A percentile compares a stretch with the other conserved stretches of the same genome.
These are phyloP conservation scores for Podaxis sp. DNA, from an alignment of 768 basidiomycete genomes.

Conservation along the genomic window DNA sequence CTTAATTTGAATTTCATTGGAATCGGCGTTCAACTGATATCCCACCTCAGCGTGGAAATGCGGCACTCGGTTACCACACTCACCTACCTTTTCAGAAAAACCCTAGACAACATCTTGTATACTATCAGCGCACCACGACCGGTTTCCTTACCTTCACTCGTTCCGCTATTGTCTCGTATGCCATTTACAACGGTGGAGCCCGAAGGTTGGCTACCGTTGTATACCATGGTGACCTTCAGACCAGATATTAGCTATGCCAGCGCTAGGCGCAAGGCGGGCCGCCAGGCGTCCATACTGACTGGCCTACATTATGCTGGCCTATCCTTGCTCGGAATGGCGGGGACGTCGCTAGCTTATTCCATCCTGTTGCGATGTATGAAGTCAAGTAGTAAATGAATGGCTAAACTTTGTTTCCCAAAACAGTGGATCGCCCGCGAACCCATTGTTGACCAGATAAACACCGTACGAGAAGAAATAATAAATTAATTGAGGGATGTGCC, in stretches of 20 bases:
- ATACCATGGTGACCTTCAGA: constrained; percentile 98
- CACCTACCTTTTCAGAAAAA: constrained; percentile 74
- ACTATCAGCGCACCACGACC: constrained; percentile 51
- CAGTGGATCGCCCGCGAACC: constrained; percentile 23
- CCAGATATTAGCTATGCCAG: constrained; percentile 91
- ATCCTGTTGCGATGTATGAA: constrained; percentile 1
- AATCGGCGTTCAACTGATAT: constrained; percentile 17
- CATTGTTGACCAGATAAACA: constrained; percentile 18
- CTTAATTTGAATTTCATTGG: constrained; percentile 23
- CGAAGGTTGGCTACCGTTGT: constrained; percentile 86
- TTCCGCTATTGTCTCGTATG: constrained; percentile 42
- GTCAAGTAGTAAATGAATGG: constrained; percentile 25
- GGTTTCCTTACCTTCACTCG: constrained; percentile 45
- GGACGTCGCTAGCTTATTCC: constrained; percentile 18
- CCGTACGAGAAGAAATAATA: constrained; percentile 2
- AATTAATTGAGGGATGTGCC: constrained; percentile 9
- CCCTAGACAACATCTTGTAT: constrained; percentile 74
- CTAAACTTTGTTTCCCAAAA: constrained; percentile 29
- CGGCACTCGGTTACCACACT: constrained; percentile 86
- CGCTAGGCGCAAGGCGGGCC: constrained; percentile 65
- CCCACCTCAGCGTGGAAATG: constrained; percentile 78
- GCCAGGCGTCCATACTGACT: constrained; percentile 66
- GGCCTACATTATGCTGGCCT: constrained; percentile 48
- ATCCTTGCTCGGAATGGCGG: constrained; percentile 39
- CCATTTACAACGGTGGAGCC: constrained; percentile 62